Conservation (phyloP, 2,329 filamentous ascomycete genomes). For the Colletotrichum magnum region DNA sequence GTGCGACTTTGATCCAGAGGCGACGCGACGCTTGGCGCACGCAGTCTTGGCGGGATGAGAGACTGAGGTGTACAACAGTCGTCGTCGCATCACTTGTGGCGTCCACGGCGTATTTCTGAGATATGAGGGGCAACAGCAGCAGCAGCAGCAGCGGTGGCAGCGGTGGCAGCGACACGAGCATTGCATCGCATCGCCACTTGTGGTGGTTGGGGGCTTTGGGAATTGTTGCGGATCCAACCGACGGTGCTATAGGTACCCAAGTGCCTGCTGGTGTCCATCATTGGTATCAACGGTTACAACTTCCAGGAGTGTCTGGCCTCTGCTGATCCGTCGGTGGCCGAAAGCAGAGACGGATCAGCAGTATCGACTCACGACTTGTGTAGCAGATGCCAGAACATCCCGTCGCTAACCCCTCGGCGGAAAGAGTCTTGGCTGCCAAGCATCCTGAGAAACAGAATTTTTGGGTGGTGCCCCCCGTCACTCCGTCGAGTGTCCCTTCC, state of each 20-base stretch:
- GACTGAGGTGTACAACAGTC: not conserved
- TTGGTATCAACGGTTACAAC: not conserved
- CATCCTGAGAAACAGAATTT: no score
- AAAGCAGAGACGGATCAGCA: slow-evolving; percentile 22
- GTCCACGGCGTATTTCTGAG: no score
- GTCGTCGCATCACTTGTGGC: not conserved
- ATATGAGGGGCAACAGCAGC: not conserved
- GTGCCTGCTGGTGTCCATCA: no score
- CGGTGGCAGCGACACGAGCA: not conserved
- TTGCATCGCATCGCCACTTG: not conserved
- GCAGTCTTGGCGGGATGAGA: not conserved
- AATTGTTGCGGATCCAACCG: no score
- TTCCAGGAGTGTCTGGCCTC: not conserved
- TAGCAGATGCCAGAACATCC: not conserved
- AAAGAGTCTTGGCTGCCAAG: slow-evolving; percentile 26
- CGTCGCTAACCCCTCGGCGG: slow-evolving; percentile 21
- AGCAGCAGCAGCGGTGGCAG: not conserved
- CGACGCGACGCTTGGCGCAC: not conserved
- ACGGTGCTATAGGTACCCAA: no score
- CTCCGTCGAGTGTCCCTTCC: no score
- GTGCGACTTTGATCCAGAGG: not conserved
- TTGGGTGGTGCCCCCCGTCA: no score
- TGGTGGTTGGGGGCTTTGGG: not conserved
- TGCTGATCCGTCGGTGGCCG: slow-evolving; percentile 6
- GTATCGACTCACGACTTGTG: slow-evolving; percentile 19